Evolutionary conservation across 2,329 filamentous ascomycete genomes (phyloP).

Genomic region (Zasmidium citrigriseum): DNA sequence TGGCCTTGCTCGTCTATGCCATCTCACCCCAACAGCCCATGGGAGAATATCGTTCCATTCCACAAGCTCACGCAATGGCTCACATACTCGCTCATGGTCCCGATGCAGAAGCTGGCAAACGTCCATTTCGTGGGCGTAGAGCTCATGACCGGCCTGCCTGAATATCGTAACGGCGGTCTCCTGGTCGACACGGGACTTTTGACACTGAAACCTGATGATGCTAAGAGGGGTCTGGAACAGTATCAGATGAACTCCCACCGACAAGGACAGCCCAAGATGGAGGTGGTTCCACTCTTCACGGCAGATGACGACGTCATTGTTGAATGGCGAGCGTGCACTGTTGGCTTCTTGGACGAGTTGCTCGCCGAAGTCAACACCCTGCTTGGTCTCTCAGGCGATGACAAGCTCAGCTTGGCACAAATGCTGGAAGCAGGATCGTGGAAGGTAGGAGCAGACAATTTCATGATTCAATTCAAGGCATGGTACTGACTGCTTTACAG

Average conservation of each 20-base stretch:
- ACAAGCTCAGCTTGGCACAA: conserved; percentile 77
- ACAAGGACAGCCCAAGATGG: conserved; percentile 69
- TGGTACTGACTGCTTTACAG: conserved; percentile 46
- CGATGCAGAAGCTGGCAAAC: conserved; percentile 78
- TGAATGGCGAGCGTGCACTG: conserved; percentile 75
- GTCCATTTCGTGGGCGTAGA: conserved; percentile 80
- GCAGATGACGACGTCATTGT: conserved; percentile 77
- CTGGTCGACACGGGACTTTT: conserved; percentile 83
- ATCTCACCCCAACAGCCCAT: conserved; percentile 66
- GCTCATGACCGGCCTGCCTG: conserved; percentile 83
- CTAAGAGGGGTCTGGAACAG: conserved; percentile 68
- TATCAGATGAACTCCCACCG: conserved; percentile 71
- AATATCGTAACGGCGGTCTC: conserved; percentile 89
- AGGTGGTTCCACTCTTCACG: conserved; percentile 72
- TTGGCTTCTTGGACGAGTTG: conserved; percentile 73
- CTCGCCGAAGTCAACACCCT: conserved; percentile 67
- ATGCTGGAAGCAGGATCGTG: conserved; percentile 94
- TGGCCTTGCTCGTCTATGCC: conserved; percentile 90
- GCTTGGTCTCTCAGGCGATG: conserved; percentile 67
- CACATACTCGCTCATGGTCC: conserved; percentile 89
- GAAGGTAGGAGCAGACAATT: conserved; percentile 69
- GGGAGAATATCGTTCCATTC: conserved; percentile 85
- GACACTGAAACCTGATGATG: conserved; percentile 70
- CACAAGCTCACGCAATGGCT: conserved; percentile 96
- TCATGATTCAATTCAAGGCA: background rate